Percentiles rank a stretch among this genome's conserved stretches.
These are phyloP conservation scores for Aspergillus mulundensis DNA, from an alignment of 495 filamentous ascomycete genomes.

Conservation along the genomic window DNA sequence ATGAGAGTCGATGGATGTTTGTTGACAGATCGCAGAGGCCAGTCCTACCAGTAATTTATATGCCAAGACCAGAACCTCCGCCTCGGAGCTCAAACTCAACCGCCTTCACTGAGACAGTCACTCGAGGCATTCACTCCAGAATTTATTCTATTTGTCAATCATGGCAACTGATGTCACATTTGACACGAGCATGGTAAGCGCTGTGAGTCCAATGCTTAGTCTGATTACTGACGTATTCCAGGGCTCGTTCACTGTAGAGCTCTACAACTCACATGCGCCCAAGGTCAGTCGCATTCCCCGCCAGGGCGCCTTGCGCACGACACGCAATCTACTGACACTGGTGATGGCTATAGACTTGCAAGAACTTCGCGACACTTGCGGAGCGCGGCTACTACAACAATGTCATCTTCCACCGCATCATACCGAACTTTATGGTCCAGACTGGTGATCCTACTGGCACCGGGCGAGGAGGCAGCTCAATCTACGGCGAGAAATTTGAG, in stretches of 20 bases:
- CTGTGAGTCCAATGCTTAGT: background rate
- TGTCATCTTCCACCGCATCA: constrained; percentile 88
- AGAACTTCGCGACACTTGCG: constrained; percentile 80
- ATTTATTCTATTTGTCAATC: constrained; percentile 10
- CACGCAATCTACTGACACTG: constrained; percentile 13
- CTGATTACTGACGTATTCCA: constrained; percentile 27
- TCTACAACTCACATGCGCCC: constrained; percentile 78
- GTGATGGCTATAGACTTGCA: constrained; percentile 59
- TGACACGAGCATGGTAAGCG: constrained; percentile 73
- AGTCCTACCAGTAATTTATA: constrained; percentile 11
- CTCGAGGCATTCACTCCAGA: background rate
- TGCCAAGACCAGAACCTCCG: constrained; percentile 24
- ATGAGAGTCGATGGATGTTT: constrained; percentile 15
- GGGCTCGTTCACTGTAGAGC: constrained; percentile 83
- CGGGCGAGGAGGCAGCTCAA: constrained; percentile 81
- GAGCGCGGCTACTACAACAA: constrained; percentile 80
- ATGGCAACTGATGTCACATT: constrained; percentile 77
- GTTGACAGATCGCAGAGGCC: constrained; percentile 10
- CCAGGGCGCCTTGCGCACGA: background rate
- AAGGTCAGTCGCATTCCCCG: constrained; percentile 41
- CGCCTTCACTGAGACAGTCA: constrained; percentile 11
- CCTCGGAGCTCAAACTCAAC: constrained; percentile 16
- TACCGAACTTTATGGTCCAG: constrained; percentile 96
- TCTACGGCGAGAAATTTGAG: constrained; percentile 93
- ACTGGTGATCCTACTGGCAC: constrained; percentile 95